Evolutionary conservation across 257 asterid genomes (phyloP).

Genomic region (Lithospermum erythrorhizon): DNA sequence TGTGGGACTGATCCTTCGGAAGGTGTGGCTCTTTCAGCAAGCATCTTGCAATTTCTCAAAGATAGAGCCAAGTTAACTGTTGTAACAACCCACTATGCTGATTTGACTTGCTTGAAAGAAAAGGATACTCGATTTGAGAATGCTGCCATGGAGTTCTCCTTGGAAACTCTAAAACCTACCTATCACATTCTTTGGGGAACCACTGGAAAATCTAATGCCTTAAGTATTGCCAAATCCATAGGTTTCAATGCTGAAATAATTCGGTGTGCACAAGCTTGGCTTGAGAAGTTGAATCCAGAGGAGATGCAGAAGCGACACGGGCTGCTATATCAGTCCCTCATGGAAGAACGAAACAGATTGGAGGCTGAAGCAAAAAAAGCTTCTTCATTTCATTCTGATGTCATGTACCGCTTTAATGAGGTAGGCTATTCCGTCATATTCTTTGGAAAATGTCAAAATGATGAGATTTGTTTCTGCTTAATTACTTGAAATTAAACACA

Average conservation of each 20-base stretch:
- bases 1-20: constrained; percentile 99
- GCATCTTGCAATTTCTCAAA: constrained; percentile 78
- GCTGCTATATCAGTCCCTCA: constrained; percentile 57
- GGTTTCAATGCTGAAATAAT: constrained; percentile 63
- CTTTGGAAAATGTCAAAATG: not conserved
- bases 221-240: constrained; percentile 64
- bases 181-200: constrained; percentile 89
- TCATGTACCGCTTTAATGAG: constrained; percentile 51
- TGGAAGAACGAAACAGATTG: constrained; percentile 62
- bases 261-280: constrained; percentile 63
- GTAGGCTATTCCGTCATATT: constrained; percentile 23
- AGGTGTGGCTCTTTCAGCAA: constrained; percentile 85
- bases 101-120: constrained; percentile 72
- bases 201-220: constrained; percentile 82
- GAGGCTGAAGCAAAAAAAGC: constrained; percentile 55
- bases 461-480: not conserved
- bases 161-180: constrained; percentile 74
- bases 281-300: constrained; percentile 66
- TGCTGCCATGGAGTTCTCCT: constrained; percentile 94
- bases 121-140: constrained; percentile 71
- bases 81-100: constrained; percentile 90
- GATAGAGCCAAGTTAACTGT: constrained; percentile 77
- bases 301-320: constrained; percentile 68
- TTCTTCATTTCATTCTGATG: constrained; percentile 51
- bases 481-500: not conserved